Evolutionary conservation across 139 green algal species (phyloP), one percentile per base, ranked within the genome.

Genomic region (Chlamydomonas schloesseri): DNA sequence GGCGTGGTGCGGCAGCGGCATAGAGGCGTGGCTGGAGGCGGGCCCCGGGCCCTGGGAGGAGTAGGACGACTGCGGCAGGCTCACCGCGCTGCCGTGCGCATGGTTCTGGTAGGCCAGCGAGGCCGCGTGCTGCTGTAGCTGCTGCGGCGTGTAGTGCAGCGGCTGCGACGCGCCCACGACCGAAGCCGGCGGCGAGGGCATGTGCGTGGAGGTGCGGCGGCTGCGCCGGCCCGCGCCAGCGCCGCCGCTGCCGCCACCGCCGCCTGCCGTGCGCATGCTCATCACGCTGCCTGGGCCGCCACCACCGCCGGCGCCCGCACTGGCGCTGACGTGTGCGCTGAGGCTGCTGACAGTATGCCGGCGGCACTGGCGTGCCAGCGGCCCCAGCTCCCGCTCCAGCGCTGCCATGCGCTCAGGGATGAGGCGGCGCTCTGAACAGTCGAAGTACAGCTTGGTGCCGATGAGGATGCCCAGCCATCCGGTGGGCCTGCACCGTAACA

Each of bases 381-480:
- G 47, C 6, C 69, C 69, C 53, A 87, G 69, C 81, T 87, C 81
- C 14, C 81, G 68, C 69, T 79, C 81, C 50, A 87, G 34, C n/a
- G 81, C 50, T 0, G 55, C 53, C 50, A 87, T 70, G 2, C 69
- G 53, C 13, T 79, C 81, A 18, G 36, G 47, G 14, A 87, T 87
- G 34, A 87, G 81, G 53, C 69, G 69, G 24, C 64, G 55, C 67
- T 88, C 83, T 15, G 42, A 62, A 46, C 84, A 86, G 84, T 92
- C 84, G 65, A 89, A 92, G 71, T 92, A 92, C 9, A 92, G 88
- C 73, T 88, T 88, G 47, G 79, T 89, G 67, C 88, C 88, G 2
- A 92, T 58, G 23, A 92, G 79, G 55, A 86, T 86, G 68, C 88
- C 88, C 68, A 92, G 73, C 88, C 88, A 92, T 34, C 88, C 88